Conservation (phyloP, 257 asterid species). For the Nicotiana tabacum region DNA sequence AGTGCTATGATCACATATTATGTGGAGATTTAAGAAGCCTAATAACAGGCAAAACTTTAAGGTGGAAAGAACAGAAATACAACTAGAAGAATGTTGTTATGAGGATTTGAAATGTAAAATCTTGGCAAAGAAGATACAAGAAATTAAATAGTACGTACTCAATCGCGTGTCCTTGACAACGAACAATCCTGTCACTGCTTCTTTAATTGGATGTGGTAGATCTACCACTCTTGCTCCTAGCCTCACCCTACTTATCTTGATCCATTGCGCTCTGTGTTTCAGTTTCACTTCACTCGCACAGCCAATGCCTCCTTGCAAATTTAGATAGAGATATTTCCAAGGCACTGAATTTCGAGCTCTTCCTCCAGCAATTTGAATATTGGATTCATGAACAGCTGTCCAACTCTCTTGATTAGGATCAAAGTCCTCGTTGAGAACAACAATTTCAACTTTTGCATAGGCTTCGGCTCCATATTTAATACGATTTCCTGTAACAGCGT, state of each 20-base stretch:
- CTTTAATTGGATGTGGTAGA: not conserved
- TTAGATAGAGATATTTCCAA: not conserved
- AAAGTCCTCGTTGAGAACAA: not conserved
- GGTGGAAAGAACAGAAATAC: too few relatives aligned
- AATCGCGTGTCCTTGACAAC: not conserved
- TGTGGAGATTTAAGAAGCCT: too few relatives aligned
- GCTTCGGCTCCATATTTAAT: not conserved
- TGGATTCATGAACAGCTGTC: not conserved
- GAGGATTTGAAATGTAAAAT: too few relatives aligned
- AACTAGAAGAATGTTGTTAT: too few relatives aligned
- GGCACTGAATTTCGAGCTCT: not conserved
- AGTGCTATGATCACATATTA: too few relatives aligned
- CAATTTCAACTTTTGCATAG: not conserved
- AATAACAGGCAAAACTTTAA: too few relatives aligned
- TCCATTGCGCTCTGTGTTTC: not conserved
- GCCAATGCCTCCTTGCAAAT: not conserved
- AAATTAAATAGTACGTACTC: too few relatives aligned
- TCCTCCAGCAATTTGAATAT: not conserved
- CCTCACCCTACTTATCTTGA: not conserved
- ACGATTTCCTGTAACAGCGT: not conserved
- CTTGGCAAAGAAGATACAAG: too few relatives aligned
- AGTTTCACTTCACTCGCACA: not conserved
- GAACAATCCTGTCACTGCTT: not conserved
- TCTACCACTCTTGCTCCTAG: constrained; percentile 4
- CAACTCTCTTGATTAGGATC: not conserved